These are phyloP conservation scores for Skeletonema costatum DNA, from an alignment of 108 stramenopile genomes.

Conservation along the genomic window DNA sequence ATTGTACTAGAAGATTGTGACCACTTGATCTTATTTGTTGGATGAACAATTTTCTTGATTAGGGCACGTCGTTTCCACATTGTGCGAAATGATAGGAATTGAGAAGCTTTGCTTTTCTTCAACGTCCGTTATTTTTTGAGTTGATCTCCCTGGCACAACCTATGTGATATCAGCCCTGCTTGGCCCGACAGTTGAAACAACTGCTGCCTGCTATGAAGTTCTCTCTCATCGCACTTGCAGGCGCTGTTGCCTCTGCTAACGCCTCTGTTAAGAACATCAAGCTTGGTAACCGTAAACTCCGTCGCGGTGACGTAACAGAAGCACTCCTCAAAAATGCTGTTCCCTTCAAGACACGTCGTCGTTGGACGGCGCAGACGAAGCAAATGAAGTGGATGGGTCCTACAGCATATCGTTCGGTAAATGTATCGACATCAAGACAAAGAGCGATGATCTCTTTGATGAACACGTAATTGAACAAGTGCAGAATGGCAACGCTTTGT, in stretches of 20 bases:
- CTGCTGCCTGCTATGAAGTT: not conserved
- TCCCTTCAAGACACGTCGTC: not conserved
- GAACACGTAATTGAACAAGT: constrained; percentile 38
- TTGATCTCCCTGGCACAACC: no score
- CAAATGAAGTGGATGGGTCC: not conserved
- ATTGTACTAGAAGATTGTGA: no score
- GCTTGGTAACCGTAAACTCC: not conserved
- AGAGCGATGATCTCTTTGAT: constrained; percentile 29
- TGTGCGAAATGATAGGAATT: no score
- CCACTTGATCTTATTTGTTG: no score
- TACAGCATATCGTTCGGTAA: constrained; percentile 27
- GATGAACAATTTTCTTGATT: no score
- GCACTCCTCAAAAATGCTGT: not conserved
- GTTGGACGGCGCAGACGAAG: not conserved
- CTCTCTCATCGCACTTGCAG: not conserved
- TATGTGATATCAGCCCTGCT: no score
- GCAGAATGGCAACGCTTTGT: constrained; percentile 26
- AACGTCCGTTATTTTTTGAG: no score
- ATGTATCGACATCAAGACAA: constrained; percentile 25
- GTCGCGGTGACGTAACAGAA: not conserved
- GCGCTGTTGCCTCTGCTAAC: not conserved
- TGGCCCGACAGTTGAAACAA: no score
- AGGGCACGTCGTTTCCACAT: no score
- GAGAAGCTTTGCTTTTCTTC: no score
- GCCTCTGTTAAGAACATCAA: not conserved